Base-by-base conservation (phyloP, 306 rosid genomes). In the Ceratonia siliqua region DNA sequence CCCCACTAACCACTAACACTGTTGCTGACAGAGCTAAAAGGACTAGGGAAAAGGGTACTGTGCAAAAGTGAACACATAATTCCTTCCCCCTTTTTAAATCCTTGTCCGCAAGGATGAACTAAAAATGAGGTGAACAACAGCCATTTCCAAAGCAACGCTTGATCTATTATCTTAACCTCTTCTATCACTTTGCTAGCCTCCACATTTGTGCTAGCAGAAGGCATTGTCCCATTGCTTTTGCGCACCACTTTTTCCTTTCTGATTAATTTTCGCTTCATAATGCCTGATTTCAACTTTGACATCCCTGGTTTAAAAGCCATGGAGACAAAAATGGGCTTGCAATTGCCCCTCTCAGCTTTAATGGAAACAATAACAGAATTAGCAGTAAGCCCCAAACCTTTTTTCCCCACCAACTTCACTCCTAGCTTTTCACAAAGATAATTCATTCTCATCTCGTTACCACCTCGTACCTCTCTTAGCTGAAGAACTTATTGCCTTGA, bases 381-480 rank as follows among this genome's bases (percentile, higher is more conserved):
- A 83, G 95, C 98, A 72, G 77, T 83, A 45, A 92, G 73, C 21
- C 98, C 98, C 88, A 94, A 78, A 62, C 97, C 98, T 83, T 94
- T 94, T 82, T 97, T 85, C 25, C 98, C 97, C 27, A 90, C 98
- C 66, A 94, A 82, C 84, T 86, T 94, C 72, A 87, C 96, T 63
- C 98, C 98, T 55, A 94, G 81, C 80, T 90, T 94, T 77, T 91
- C 97, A 73, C 88, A 81, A 46, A 94, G 96, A 85, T 85, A 82
- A 81, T 90, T 90, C 82, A 91, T 79, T 57, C 97, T 90, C 90
- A 90, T 91, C 81, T 94, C 97, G 82, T 94, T 97, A 66, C 98
- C 98, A 8, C 98, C 98, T 72, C 97, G 86, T 33, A 91, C 98
- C 73, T 94, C 97, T 70, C 97, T 85, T 59, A 91, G 89, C 74